Evolutionary conservation across 1,284 basidiomycete species (phyloP), one percentile per base, ranked within the genome.

Genomic region (Ceraceosorus guamensis): DNA sequence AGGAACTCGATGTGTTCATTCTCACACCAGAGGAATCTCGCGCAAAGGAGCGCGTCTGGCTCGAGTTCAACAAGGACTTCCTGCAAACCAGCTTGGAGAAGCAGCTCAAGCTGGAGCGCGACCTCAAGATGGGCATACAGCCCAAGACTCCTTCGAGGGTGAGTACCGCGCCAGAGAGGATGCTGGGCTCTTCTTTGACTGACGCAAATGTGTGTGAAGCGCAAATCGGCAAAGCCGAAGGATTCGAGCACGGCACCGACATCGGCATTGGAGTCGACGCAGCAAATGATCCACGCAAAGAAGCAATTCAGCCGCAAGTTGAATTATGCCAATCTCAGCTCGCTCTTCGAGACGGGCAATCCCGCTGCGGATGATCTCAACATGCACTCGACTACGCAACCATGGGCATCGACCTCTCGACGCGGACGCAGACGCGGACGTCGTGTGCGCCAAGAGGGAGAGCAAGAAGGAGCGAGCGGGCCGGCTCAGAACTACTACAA

Each of bases 31-130:
- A 89, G 31, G 93, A 97, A 77, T 86, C 89, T 5, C 84, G 83
- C 73, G 83, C 91, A 71, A 95, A 92, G 76, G 91, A 93, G 71
- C 85, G 91, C 31, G 85, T 98, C 16, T 98, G 95, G 95, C 88
- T 97, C 60, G 91, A 93, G 78, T 82, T 91, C 75, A 98, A 98
- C 78, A 84, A 84, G 64, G 91, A 95, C 53, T 98, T 95, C 79
- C 79, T 98, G 50, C 89, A 95, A 75, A 85, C 87, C 48, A 65
- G 61, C 44, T 63, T 76, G 49, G 63, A 68, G 33, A 69, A 68
- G 49, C 70, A 72, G 55, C 60, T 76, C 48, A 74, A 76, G 60
- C 55, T 69, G 32, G 72, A 76, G 53, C 65, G 66, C 39, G 70
- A 75, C 48, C 65, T 70, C 44, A 76, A 71, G 57, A 65, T 65